Conservation (phyloP, 2,329 filamentous ascomycete genomes). For the Fusarium humuli region DNA sequence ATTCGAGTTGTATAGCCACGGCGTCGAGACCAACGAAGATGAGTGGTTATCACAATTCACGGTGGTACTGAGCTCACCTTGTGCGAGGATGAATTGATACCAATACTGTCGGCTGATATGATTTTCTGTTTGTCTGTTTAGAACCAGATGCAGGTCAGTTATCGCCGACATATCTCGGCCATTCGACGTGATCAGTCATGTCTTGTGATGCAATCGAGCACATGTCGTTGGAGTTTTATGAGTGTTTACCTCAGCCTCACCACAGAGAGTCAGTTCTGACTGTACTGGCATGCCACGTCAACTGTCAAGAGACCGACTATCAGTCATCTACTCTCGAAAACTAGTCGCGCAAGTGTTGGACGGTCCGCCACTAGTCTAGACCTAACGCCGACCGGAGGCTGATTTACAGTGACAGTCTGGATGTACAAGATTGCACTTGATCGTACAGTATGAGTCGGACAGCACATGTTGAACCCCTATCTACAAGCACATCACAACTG, state of each 20-base stretch:
- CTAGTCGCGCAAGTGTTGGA: slow-evolving; percentile 15
- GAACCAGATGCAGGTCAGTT: slow-evolving; percentile 36
- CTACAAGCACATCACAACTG: neutral
- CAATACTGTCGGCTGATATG: slow-evolving; percentile 34
- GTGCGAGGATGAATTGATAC: slow-evolving; percentile 19
- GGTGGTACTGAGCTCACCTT: slow-evolving; percentile 9
- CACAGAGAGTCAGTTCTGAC: slow-evolving; percentile 21
- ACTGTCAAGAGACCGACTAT: slow-evolving; percentile 32
- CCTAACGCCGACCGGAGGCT: slow-evolving; percentile 14
- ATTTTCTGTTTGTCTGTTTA: slow-evolving; percentile 6
- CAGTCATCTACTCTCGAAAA: slow-evolving; percentile 19
- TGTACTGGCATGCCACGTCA: slow-evolving; percentile 45
- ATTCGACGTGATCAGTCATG: slow-evolving; percentile 16
- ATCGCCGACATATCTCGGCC: slow-evolving; percentile 34
- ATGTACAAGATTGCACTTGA: slow-evolving; percentile 5
- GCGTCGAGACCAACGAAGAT: slow-evolving; percentile 10
- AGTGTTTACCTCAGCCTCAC: slow-evolving; percentile 23
- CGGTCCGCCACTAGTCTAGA: slow-evolving; percentile 19
- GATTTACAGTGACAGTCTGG: slow-evolving; percentile 29
- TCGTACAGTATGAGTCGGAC: slow-evolving; percentile 6
- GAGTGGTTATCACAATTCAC: slow-evolving; percentile 16
- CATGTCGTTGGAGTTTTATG: slow-evolving; percentile 13
- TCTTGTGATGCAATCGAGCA: slow-evolving; percentile 33
- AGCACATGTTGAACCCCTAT: slow-evolving; percentile 17
- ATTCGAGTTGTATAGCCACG: slow-evolving; percentile 8